Base-by-base conservation (phyloP, 176 grass and related monocot species). In the Eragrostis nindensis region DNA sequence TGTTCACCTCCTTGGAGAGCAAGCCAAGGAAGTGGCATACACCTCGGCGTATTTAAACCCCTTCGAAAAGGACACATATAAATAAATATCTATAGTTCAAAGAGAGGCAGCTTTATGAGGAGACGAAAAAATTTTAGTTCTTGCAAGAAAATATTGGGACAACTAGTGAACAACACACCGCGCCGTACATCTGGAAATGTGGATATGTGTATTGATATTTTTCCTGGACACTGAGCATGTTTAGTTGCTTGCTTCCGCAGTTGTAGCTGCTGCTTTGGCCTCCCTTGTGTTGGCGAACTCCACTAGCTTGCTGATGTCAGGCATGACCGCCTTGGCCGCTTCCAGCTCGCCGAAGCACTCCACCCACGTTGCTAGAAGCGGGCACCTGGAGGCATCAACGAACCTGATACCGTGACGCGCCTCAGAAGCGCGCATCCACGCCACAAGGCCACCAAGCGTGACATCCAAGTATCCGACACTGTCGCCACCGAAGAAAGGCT, bases 401-500 rank as follows among this genome's bases (percentile, higher is more conserved):
- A 79, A 29, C n/a, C 47, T 53, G 59, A 60, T 36, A 8, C 43
- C 56, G 53, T 50, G 60, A 3, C 78, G 68, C 4, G 24, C 27
- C 50, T 81, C 87, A 11, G 71, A 29, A 2, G 74, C 46, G 14
- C 26, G 74, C 9, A 62, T 30, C 49, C 42, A 77, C 13, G 14
- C 30, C 1, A 84, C 8, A 0, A 62, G n/a, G 5, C 59, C 70
- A 1, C 90, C 86, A 19, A 92, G 59, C 2, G 60, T 76, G 25
- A 86, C 21, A 50, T 92, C 86, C 3, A 92, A 17, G 68, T 57
- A 88, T 38, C 89, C 86, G 12, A 88, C 41, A 16, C 53, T 30
- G 0, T 89, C 83, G 45, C 90, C 90, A 19, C 62, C 79, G 38
- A 92, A 92, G 86, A 92, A 92, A 27, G 21, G 46, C 22, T 73